phyloP scores from a whole-genome alignment of 371 early-diverging fungal species.

The Mucor saturninus region DNA sequence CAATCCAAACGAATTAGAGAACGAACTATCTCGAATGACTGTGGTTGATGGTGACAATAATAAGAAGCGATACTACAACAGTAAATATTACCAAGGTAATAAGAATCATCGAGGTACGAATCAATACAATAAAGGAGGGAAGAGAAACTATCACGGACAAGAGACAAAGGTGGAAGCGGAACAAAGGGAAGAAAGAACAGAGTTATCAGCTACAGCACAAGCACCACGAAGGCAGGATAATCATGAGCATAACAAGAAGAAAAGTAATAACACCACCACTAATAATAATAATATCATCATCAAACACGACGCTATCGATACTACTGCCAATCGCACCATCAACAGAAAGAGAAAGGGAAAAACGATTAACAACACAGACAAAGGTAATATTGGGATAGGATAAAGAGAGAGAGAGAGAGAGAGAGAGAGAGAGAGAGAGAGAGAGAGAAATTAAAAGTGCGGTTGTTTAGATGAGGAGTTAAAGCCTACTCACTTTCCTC shows the following conservation, averaged over 20 bases:
- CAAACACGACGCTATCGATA: background rate
- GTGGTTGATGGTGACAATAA: background rate
- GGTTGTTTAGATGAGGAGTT: constrained; percentile 9
- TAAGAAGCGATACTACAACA: background rate
- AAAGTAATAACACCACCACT: background rate
- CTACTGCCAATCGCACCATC: too few relatives aligned
- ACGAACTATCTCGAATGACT: background rate
- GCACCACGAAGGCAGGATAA: background rate
- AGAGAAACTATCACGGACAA: too few relatives aligned
- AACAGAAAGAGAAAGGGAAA: background rate
- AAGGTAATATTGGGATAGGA: background rate
- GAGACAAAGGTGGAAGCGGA: too few relatives aligned
- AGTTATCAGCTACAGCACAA: background rate
- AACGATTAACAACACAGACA: background rate
- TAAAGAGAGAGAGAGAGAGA: too few relatives aligned
- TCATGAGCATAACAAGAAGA: background rate
- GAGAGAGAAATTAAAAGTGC: too few relatives aligned
- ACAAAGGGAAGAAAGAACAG: background rate
- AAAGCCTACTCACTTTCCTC: constrained; percentile 17
- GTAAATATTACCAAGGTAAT: background rate
- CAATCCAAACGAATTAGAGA: too few relatives aligned
- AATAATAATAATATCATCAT: background rate
- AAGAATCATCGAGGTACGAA: background rate
- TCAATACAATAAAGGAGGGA: too few relatives aligned
- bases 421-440: too few relatives aligned